Conservation (phyloP, 192 early-diverging fungal species). For the Entomortierella parvispora region DNA sequence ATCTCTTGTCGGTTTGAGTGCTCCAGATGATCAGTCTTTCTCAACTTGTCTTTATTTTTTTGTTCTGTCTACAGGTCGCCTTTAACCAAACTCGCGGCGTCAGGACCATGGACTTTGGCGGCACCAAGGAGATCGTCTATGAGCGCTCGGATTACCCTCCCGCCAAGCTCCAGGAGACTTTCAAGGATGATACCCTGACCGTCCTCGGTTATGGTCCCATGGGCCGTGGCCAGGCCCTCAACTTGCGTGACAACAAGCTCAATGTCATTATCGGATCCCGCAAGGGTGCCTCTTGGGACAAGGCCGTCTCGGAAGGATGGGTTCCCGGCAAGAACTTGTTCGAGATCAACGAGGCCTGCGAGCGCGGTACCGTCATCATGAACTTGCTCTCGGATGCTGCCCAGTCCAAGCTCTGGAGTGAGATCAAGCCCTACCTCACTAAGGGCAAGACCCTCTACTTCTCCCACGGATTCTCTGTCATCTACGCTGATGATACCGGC, state of each 20-base stretch:
- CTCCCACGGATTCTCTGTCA: conserved; percentile 95
- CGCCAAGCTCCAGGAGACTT: conserved; percentile 90
- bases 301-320: conserved; percentile 95
- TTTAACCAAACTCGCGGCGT: conserved; percentile 73
- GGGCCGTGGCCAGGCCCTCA: conserved; percentile 93
- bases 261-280: conserved; percentile 96
- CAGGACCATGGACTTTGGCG: conserved; percentile 96
- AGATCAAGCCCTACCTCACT: conserved; percentile 88
- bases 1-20: background rate
- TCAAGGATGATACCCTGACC: conserved; percentile 93
- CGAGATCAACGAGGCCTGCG: conserved; percentile 87
- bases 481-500: conserved; percentile 91
- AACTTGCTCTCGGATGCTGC: conserved; percentile 97
- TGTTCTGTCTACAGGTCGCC: conserved; percentile 12
- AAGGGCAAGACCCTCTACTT: conserved; percentile 99
- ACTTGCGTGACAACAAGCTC: conserved; percentile 95
- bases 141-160: conserved; percentile 95
- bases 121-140: conserved; percentile 90
- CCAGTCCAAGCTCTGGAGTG: conserved; percentile 91
- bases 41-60: background rate
- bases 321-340: conserved; percentile 96
- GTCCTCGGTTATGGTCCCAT: conserved; percentile 96
- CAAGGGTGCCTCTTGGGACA: conserved; percentile 90
- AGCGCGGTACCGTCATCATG: conserved; percentile 92
- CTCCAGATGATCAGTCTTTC: background rate